phyloP scores from a whole-genome alignment of 192 early-diverging fungal species.

The Dispira parvispora region DNA sequence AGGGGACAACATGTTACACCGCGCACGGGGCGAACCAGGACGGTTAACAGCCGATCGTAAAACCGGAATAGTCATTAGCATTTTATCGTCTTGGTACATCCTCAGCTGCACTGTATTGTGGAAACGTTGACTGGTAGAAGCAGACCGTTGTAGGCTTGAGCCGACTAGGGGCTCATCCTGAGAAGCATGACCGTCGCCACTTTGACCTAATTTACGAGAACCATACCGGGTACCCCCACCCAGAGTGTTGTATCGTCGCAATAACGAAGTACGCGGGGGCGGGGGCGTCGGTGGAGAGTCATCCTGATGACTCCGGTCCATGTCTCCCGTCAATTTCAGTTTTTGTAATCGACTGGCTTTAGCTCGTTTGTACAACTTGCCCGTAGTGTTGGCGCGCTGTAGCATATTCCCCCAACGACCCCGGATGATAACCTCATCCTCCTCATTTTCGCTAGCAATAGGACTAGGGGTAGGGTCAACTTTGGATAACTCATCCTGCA shows the following conservation, averaged over 20 bases:
- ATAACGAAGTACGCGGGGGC: not conserved
- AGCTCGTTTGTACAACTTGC: not conserved
- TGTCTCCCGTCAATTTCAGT: not conserved
- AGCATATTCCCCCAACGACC: conserved; percentile 4
- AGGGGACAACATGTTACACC: not conserved
- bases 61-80: conserved; percentile 6
- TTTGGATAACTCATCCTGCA: no score
- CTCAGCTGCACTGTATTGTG: conserved; percentile 3
- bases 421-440: not conserved
- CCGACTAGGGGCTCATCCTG: not conserved
- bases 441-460: not conserved
- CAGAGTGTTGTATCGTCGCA: not conserved
- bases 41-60: not conserved
- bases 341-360: not conserved
- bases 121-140: not conserved
- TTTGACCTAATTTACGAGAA: no score
- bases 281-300: conserved; percentile 2
- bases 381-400: not conserved
- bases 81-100: not conserved
- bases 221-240: no score
- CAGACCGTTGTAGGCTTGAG: not conserved
- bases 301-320: not conserved
- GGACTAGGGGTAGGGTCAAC: no score
- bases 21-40: conserved; percentile 1
- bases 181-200: no score